Evolutionary conservation across 139 green algal species (phyloP).

Genomic region (Chlorella sp.): DNA sequence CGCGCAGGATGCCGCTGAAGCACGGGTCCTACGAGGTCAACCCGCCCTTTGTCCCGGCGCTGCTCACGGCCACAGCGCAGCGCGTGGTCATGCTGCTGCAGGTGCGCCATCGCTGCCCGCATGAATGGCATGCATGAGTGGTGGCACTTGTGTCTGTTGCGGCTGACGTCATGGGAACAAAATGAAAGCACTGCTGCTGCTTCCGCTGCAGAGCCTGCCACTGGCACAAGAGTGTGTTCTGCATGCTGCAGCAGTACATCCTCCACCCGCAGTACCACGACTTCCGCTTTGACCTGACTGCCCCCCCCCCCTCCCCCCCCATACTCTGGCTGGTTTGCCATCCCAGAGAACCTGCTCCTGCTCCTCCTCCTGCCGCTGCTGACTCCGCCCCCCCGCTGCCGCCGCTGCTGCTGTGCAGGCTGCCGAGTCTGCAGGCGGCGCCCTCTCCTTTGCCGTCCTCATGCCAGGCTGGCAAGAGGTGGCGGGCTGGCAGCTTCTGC

Average conservation of each 20-base stretch:
- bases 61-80: background rate
- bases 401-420: background rate
- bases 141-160: background rate
- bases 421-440: background rate
- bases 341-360: too few species aligned
- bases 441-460: background rate
- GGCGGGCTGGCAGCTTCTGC: conserved; percentile 9
- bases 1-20: background rate
- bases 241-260: too few species aligned
- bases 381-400: background rate
- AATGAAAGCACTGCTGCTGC: background rate
- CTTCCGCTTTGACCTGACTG: too few species aligned
- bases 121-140: too few species aligned
- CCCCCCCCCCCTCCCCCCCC: too few species aligned
- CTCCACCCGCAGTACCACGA: too few species aligned
- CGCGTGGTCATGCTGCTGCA: background rate
- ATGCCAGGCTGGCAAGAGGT: conserved; percentile 13
- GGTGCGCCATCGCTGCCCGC: background rate
- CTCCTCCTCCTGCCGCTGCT: background rate
- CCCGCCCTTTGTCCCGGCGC: background rate
- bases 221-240: too few species aligned
- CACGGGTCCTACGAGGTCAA: background rate
- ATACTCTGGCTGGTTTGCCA: too few species aligned
- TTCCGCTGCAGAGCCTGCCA: background rate
- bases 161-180: background rate